Percentiles rank a stretch among this genome's conserved stretches.
Evolutionary conservation across 2,329 filamentous ascomycete genomes (phyloP).

Genomic region (Shiraia sp.): DNA sequence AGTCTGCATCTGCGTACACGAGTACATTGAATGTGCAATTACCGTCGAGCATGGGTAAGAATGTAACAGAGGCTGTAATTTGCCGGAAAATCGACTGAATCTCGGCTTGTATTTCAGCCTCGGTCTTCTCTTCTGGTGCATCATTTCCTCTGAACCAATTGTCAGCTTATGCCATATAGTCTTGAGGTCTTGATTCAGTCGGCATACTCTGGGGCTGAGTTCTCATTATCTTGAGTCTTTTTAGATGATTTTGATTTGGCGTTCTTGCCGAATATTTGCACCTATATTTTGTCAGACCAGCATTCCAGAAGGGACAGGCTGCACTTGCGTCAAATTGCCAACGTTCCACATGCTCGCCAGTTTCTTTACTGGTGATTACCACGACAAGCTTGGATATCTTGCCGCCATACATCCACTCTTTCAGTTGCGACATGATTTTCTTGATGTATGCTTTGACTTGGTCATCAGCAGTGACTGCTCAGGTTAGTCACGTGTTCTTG

Average conservation of each 20-base stretch:
- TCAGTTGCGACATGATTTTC: conserved; percentile 97
- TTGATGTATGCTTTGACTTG: conserved; percentile 99
- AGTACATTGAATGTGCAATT: conserved; percentile 99
- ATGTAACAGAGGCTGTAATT: conserved; percentile 96
- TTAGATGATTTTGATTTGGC: conserved; percentile 56
- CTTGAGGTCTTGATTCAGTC: not conserved
- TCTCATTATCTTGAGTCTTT: conserved; percentile 69
- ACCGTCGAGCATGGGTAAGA: conserved; percentile 88
- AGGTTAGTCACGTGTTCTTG: conserved; percentile 12
- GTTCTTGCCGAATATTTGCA: conserved; percentile 60
- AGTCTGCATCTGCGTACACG: conserved; percentile 95
- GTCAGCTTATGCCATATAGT: conserved; percentile 21
- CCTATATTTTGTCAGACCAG: conserved; percentile 46
- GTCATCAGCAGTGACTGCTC: conserved; percentile 84
- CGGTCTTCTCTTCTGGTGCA: conserved; percentile 71
- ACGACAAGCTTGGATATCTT: conserved; percentile 98
- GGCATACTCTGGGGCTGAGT: conserved; percentile 60
- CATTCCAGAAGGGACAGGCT: conserved; percentile 14
- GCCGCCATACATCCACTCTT: conserved; percentile 95
- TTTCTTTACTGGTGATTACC: conserved; percentile 96
- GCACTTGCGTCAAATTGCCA: conserved; percentile 90
- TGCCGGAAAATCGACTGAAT: conserved; percentile 97
- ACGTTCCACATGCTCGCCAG: conserved; percentile 90
- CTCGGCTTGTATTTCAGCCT: conserved; percentile 90
- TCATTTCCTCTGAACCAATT: conserved; percentile 24